These are phyloP conservation scores for Alternaria sp. DNA, from an alignment of 2,329 filamentous ascomycete species.

Conservation along the genomic window DNA sequence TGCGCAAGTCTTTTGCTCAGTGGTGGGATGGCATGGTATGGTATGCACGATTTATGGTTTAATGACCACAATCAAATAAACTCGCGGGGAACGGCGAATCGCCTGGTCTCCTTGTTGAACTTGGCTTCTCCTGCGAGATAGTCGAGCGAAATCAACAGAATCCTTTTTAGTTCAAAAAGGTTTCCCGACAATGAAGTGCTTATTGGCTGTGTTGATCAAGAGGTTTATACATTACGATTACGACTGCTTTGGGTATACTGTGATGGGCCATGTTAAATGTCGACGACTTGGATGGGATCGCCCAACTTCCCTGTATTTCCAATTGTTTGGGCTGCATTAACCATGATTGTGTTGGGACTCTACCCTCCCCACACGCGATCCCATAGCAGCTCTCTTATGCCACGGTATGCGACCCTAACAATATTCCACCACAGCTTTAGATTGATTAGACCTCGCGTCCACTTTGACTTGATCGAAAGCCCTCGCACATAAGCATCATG, in stretches of 20 bases:
- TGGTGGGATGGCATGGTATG: constrained; percentile 47
- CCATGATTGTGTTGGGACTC: constrained; percentile 61
- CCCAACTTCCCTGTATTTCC: constrained; percentile 59
- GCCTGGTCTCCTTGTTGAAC: constrained; percentile 54
- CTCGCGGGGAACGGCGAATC: constrained; percentile 51
- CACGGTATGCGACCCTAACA: constrained; percentile 61
- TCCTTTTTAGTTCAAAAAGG: constrained; percentile 49
- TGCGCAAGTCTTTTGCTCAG: constrained; percentile 52
- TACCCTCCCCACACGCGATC: constrained; percentile 66
- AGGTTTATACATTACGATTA: constrained; percentile 42
- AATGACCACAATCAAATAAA: constrained; percentile 50
- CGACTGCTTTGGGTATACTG: constrained; percentile 28
- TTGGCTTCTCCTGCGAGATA: constrained; percentile 44
- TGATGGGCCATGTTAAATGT: constrained; percentile 47
- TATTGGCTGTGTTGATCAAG: constrained; percentile 39
- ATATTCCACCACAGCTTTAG: constrained; percentile 61
- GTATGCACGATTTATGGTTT: constrained; percentile 48
- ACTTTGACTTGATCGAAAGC: constrained; percentile 53
- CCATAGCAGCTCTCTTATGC: constrained; percentile 66
- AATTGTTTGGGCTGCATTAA: constrained; percentile 68
- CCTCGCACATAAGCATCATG: constrained; percentile 77
- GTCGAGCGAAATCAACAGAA: constrained; percentile 52
- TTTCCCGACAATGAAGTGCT: constrained; percentile 45
- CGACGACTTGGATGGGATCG: constrained; percentile 56
- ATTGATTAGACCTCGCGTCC: constrained; percentile 52